These are phyloP conservation scores for Piper longum DNA, from an alignment of 164 flowering plant genomes.

Conservation along the genomic window DNA sequence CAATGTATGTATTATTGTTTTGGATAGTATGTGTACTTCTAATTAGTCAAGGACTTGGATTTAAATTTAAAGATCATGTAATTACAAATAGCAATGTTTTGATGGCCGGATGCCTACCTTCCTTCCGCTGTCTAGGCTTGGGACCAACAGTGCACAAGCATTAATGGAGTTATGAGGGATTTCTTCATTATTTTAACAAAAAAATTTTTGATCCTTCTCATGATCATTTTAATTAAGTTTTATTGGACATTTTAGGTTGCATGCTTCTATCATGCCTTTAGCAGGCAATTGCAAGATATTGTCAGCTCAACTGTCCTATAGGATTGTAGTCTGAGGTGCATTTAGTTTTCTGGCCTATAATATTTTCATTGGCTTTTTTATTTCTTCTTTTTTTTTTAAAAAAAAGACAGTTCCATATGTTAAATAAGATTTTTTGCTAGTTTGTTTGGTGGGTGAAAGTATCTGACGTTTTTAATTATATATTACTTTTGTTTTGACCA, in stretches of 20 bases:
- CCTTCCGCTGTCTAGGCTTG: no score
- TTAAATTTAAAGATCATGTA: no score
- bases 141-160: no score
- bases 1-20: no score
- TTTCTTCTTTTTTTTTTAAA: background rate
- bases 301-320: background rate
- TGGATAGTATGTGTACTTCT: no score
- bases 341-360: background rate
- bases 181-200: no score
- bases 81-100: no score
- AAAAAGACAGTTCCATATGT: background rate
- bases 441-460: background rate
- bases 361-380: background rate
- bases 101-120: no score
- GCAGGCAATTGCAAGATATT: background rate
- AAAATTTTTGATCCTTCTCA: background rate
- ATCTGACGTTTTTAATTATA: background rate
- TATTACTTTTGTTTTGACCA: conserved; percentile 3
- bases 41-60: no score
- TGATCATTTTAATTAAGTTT: no score
- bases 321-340: background rate
- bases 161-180: no score
- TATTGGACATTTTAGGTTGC: background rate
- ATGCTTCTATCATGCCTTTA: background rate
- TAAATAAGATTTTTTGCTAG: background rate